Base-by-base conservation (phyloP, 768 basidiomycete genomes). In the Tephrocybe sp. region DNA sequence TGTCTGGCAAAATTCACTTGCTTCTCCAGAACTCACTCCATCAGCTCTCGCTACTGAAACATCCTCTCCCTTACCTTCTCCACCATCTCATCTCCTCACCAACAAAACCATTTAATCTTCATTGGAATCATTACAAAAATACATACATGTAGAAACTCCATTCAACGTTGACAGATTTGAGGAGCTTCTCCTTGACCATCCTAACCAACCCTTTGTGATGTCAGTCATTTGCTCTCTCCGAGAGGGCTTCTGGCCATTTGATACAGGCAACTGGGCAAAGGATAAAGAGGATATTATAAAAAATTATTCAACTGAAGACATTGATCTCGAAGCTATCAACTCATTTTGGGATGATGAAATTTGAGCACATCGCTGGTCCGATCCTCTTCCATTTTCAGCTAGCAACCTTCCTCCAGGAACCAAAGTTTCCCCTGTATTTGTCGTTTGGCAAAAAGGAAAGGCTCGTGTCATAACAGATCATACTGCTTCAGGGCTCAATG, bases 21-120 rank as follows among this genome's bases (percentile, higher is more conserved):
- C 33, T 5, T 43, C 50, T 21, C 25, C 3, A 28, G 53, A 14
- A 2, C n/a, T 41, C 36, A 51, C 56, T 4, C 52, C 56, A 44
- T 33, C 56, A 26, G 52, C 53, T 21, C 44, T 54, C 3, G 52
- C 45, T 33, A 55, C 53, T 20, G 49, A 56, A 33, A 51, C 48
- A 6, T 50, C 58, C 18, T 32, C 36, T 17, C 53, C 53, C 5
- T 40, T 60, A 11, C 58, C 58, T 28, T 51, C 52, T 1, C 58
- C 55, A 32, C 55, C 58, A 2, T 6, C 6, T 21, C 52, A 51
- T 43, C 48, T 56, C n/a, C 14, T 57, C n/a, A 48, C 9, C 46
- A 48, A 10, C 23, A 33, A 17, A 36, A 37, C 20, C 38, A 33
- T 8, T 4, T 2, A 2, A 37, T 37, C 5, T 20, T 47, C 3